Evolutionary conservation across 1,284 basidiomycete species (phyloP).

Genomic region (Fereydounia khargensis): DNA sequence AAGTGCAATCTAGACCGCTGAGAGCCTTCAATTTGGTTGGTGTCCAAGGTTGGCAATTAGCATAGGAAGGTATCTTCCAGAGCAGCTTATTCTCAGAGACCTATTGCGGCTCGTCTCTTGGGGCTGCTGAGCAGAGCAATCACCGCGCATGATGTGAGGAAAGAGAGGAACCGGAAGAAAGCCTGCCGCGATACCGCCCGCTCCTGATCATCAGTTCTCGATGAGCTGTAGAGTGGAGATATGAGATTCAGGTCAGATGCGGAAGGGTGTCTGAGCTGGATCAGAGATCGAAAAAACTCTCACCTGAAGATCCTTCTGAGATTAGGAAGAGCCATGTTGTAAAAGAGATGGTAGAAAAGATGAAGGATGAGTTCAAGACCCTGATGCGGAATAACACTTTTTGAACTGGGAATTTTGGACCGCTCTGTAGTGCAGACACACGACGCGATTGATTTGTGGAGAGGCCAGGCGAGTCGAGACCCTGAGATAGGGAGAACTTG

Average conservation of each 20-base stretch:
- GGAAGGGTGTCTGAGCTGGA: not conserved
- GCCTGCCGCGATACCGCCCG: slow-evolving; percentile 45
- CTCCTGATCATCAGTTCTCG: slow-evolving; percentile 42
- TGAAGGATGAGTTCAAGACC: too few species aligned
- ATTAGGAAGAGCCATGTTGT: slow-evolving; percentile 42
- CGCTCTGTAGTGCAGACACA: too few species aligned
- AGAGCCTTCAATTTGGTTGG: too few species aligned
- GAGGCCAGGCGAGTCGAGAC: too few species aligned
- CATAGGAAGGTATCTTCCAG: too few species aligned
- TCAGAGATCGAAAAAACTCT: not conserved
- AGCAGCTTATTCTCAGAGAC: slow-evolving; percentile 6
- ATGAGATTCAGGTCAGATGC: not conserved
- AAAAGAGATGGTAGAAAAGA: too few species aligned
- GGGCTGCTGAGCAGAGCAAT: slow-evolving; percentile 47
- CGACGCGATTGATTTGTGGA: too few species aligned
- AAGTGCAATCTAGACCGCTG: too few species aligned
- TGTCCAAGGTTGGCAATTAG: too few species aligned
- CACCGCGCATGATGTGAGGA: slow-evolving; percentile 42
- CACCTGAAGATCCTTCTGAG: slow-evolving; percentile 42
- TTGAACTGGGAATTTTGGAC: too few species aligned
- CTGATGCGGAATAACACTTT: too few species aligned
- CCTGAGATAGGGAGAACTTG: too few species aligned
- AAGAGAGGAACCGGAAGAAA: slow-evolving; percentile 50
- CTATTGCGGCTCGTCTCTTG: slow-evolving; percentile 30
- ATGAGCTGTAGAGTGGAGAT: slow-evolving; percentile 15